Evolutionary conservation across 345 rosid genomes (phyloP).

Genomic region (Rhodamnia argentea): DNA sequence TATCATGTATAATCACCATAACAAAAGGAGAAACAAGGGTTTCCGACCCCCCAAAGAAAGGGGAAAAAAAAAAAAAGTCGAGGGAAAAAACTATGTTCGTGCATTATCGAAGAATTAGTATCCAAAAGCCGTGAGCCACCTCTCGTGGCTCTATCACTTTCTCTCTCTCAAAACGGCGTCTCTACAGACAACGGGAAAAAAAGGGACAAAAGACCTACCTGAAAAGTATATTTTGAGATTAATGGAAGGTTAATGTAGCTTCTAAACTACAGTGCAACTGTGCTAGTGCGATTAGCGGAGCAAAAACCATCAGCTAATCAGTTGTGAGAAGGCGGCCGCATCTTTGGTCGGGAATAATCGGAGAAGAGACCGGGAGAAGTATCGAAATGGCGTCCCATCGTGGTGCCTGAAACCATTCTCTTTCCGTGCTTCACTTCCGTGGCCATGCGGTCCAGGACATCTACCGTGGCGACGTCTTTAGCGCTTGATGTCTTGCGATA

Average conservation of each 20-base stretch:
- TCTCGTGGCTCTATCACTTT: background rate
- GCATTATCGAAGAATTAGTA: background rate
- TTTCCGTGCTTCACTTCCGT: constrained; percentile 8
- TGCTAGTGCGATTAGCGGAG: background rate
- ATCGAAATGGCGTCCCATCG: background rate
- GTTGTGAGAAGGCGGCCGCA: constrained; percentile 45
- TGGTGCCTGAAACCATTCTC: background rate
- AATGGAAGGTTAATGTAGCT: background rate
- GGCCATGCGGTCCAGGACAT: background rate
- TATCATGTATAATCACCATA: background rate
- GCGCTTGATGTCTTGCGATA: constrained; percentile 1
- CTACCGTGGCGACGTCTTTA: constrained; percentile 7
- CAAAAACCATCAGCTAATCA: constrained; percentile 4
- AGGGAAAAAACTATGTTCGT: background rate
- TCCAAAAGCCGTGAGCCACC: background rate
- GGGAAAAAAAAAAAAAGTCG: background rate
- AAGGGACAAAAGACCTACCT: background rate
- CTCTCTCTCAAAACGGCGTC: background rate
- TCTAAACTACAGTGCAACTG: background rate
- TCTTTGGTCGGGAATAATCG: constrained; percentile 45
- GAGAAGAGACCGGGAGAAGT: constrained; percentile 21
- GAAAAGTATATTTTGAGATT: background rate
- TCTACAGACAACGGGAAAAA: background rate
- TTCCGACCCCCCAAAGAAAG: background rate
- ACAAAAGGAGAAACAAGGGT: background rate